Evolutionary conservation across 2,329 filamentous ascomycete genomes (phyloP), one percentile per base, ranked within the genome.

Genomic region (Colletotrichum limetticola): DNA sequence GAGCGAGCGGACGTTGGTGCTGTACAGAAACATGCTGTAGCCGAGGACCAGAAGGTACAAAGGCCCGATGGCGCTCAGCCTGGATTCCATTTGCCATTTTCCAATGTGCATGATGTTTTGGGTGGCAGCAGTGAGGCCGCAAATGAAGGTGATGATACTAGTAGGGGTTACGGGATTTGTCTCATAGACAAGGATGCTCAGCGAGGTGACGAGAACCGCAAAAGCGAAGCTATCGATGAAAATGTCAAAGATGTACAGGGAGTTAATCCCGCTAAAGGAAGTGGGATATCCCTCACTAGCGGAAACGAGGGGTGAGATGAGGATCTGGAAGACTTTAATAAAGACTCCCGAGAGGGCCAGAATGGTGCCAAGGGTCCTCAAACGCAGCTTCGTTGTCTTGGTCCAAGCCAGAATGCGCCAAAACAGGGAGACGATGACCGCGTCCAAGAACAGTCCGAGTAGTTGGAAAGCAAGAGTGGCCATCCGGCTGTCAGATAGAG

Each of bases 361-460:
- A 2, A 88, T 81, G 2, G 79, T 79, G 6, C 85, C 83, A 9
- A 90, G 77, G 1, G 82, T 84, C 11, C 82, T 83, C n/a, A 90
- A 78, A 3, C 86, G 84, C 37, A 80, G 78, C 74, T 84, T 86
- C 6, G 85, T 84, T 0, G 86, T 88, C 53, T 85, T 83, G 1
- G 85, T 81, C 87, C 88, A 89, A 14, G 84, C 83, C 5, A 90
- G 78, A 4, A 88, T 81, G 46, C 87, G 84, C 88, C 88, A 90
- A 2, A 84, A 72, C 11, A 88, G 77, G n/a, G 88, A 77, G 24
- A 86, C 76, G 64, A 89, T 85, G 52, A 79, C 68, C 7, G 84
- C 83, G 75, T 90, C 88, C 5, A 88, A 79, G 26, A 84, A 71
- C 22, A 90, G 77, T 0, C 86, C 86, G 1, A 83, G 22, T 60